phyloP scores from a whole-genome alignment of 2,329 filamentous ascomycete genomes.

The Trichoderma afroharzianum region DNA sequence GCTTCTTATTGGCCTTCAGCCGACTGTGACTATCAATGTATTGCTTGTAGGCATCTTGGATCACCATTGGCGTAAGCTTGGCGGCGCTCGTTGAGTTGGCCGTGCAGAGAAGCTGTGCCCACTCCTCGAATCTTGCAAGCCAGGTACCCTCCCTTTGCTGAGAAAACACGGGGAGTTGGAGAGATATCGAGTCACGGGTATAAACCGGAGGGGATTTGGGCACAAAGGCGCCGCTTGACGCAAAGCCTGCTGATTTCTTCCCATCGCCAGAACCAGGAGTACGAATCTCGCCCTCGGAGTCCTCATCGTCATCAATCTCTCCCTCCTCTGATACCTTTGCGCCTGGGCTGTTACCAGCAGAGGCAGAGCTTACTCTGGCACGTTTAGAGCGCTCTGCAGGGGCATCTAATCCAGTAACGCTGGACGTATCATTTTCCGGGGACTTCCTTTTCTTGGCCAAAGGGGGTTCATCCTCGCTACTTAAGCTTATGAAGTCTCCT shows the following conservation, averaged over 20 bases:
- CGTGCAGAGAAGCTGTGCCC: slow-evolving; percentile 31
- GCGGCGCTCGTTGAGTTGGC: slow-evolving; percentile 25
- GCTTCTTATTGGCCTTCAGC: slow-evolving; percentile 32
- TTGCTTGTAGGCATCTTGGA: slow-evolving; percentile 27
- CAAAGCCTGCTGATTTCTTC: neutral
- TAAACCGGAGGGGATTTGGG: slow-evolving; percentile 24
- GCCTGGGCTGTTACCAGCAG: neutral
- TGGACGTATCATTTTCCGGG: neutral
- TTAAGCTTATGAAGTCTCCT: slow-evolving; percentile 16
- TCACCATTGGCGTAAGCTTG: slow-evolving; percentile 25
- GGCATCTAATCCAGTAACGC: neutral
- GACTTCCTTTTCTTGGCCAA: slow-evolving; percentile 13
- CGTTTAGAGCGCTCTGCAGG: slow-evolving; percentile 22
- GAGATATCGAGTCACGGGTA: slow-evolving; percentile 20
- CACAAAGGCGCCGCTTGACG: slow-evolving; percentile 19
- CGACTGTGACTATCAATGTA: slow-evolving; percentile 31
- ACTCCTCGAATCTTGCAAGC: slow-evolving; percentile 34
- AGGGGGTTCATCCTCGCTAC: slow-evolving; percentile 12
- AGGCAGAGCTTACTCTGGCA: slow-evolving; percentile 18
- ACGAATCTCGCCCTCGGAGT: neutral
- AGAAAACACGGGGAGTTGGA: slow-evolving; percentile 29
- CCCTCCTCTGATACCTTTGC: slow-evolving; percentile 31
- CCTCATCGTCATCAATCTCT: slow-evolving; percentile 29
- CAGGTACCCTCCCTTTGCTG: slow-evolving; percentile 31
- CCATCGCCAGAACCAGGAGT: neutral